phyloP scores from a whole-genome alignment of 768 basidiomycete genomes.

The Ramaria rubella region DNA sequence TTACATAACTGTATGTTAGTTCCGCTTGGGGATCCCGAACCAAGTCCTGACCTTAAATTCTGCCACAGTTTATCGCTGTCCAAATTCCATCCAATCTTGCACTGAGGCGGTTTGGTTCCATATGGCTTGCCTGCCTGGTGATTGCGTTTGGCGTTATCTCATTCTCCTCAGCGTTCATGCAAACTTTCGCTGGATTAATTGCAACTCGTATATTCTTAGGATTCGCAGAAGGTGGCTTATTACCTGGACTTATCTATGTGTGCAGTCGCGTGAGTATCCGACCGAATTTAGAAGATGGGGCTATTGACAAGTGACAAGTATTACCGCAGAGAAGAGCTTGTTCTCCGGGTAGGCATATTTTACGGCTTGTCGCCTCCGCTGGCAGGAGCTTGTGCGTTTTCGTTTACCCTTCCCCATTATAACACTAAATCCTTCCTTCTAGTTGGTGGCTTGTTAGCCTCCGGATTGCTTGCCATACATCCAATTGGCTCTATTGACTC shows the following conservation, averaged over 20 bases:
- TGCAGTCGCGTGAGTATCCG: conserved; percentile 29
- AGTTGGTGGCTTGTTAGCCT: conserved; percentile 35
- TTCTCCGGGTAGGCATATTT: conserved; percentile 32
- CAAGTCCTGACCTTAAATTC: background rate
- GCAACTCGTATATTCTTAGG: conserved; percentile 36
- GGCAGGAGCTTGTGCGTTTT: conserved; percentile 31
- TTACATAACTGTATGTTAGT: conserved; percentile 28
- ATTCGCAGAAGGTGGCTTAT: conserved; percentile 36
- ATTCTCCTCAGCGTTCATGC: conserved; percentile 35
- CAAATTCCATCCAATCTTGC: conserved; percentile 39
- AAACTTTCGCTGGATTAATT: conserved; percentile 28
- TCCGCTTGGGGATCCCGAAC: background rate
- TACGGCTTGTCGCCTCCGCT: conserved; percentile 29
- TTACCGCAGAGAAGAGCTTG: conserved; percentile 31
- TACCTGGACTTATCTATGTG: conserved; percentile 37
- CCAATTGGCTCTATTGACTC: conserved; percentile 28
- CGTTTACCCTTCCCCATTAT: background rate
- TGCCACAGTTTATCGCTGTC: conserved; percentile 28
- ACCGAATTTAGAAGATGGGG: background rate
- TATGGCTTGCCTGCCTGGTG: conserved; percentile 34
- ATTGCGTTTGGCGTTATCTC: conserved; percentile 32
- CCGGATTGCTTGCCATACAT: conserved; percentile 27
- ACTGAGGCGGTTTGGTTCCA: conserved; percentile 36
- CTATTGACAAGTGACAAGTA: too few relatives aligned
- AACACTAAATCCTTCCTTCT: background rate